Conservation (phyloP, 2,329 filamentous ascomycete species). For the Pleoardoris graminearum region DNA sequence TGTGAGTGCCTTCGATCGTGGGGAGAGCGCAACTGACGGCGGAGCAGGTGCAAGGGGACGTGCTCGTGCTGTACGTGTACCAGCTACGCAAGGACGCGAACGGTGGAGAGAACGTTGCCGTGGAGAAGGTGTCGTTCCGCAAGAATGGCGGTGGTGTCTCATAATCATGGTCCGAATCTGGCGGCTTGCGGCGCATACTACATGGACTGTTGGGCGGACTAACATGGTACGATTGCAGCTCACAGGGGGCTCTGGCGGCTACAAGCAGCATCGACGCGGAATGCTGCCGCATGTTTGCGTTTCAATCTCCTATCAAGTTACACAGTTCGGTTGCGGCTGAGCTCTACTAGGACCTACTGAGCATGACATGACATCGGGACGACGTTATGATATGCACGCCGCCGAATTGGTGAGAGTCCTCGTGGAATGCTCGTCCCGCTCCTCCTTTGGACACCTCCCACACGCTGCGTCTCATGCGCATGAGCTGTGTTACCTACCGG, state of each 20-base stretch:
- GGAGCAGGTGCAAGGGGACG: conserved; percentile 86
- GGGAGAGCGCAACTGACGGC: conserved; percentile 22
- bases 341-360: not conserved
- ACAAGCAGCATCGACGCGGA: conserved; percentile 23
- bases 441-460: conserved; percentile 30
- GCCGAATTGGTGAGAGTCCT: not conserved
- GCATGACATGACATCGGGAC: not conserved
- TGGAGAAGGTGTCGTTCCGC: conserved; percentile 61
- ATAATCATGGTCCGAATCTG: conserved; percentile 23
- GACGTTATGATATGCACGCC: conserved; percentile 1
- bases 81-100: conserved; percentile 58
- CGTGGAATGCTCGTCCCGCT: not conserved
- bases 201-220: no score
- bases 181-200: conserved; percentile 20
- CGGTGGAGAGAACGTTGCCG: conserved; percentile 57
- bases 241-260: conserved; percentile 21
- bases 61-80: conserved; percentile 93
- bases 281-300: conserved; percentile 9
- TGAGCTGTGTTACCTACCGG: conserved; percentile 19
- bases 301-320: conserved; percentile 1
- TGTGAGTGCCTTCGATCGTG: conserved; percentile 61
- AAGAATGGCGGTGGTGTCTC: conserved; percentile 51
- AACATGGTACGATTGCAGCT: conserved; percentile 21
- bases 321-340: conserved; percentile 4
- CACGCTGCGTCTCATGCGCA: conserved; percentile 22